These are phyloP conservation scores for Solidago caesia DNA, from an alignment of 129 eudicot species.

Conservation along the genomic window DNA sequence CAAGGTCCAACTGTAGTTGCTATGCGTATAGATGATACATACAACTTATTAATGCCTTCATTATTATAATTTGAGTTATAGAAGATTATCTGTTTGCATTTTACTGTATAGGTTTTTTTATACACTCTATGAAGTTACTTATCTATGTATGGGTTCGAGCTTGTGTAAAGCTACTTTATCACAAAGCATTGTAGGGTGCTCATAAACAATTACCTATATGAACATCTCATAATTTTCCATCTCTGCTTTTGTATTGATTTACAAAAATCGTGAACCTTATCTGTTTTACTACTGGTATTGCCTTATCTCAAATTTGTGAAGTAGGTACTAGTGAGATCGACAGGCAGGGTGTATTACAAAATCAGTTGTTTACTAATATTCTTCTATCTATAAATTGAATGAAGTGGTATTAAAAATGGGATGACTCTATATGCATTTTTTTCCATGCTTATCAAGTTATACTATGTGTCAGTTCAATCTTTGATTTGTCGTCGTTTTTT, in stretches of 20 bases:
- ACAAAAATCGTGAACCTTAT: neutral
- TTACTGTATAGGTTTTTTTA: neutral
- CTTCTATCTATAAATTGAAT: neutral
- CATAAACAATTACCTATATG: neutral
- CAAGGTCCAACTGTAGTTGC: neutral
- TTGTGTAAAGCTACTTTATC: neutral
- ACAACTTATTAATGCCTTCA: neutral
- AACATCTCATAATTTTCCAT: neutral
- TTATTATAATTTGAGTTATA: neutral
- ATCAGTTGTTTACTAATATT: neutral
- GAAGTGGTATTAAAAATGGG: conserved; percentile 5
- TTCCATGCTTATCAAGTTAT: conserved; percentile 3
- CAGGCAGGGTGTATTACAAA: neutral
- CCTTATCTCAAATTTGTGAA: neutral
- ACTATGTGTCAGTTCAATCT: neutral
- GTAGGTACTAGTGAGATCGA: neutral
- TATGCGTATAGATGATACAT: neutral
- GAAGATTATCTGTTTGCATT: neutral
- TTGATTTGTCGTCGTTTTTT: conserved; percentile 15
- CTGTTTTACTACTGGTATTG: neutral
- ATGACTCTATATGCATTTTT: conserved; percentile 4
- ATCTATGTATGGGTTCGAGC: neutral
- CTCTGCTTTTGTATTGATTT: neutral
- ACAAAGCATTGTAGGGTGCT: conserved; percentile 1
- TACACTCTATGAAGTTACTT: neutral